Evolutionary conservation across 768 basidiomycete species (phyloP).

Genomic region (Sistotremastrum suecicum): DNA sequence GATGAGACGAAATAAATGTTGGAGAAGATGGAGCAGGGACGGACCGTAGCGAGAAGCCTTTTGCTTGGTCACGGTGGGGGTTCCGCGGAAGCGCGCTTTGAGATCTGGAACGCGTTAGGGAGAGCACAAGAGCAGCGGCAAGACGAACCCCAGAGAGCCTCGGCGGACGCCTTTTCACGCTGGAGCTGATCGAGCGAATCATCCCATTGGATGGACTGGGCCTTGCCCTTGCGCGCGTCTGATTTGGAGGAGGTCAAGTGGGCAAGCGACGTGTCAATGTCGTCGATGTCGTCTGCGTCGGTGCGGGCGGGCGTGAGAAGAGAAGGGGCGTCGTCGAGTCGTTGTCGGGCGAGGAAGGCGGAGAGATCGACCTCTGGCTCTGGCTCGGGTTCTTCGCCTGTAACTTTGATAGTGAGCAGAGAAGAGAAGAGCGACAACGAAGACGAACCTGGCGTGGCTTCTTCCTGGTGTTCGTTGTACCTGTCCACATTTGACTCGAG

Average conservation of each 20-base stretch:
- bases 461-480: conserved; percentile 21
- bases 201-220: conserved; percentile 57
- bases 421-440: too few species aligned
- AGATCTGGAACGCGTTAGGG: conserved; percentile 26
- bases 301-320: conserved; percentile 5
- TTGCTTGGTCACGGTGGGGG: neutral
- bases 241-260: conserved; percentile 24
- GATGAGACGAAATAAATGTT: neutral
- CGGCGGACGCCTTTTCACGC: conserved; percentile 58
- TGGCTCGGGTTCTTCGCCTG: conserved; percentile 40
- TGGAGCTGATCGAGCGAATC: conserved; percentile 46
- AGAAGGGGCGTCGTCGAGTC: conserved; percentile 15
- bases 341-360: conserved; percentile 49
- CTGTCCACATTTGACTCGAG: conserved; percentile 62
- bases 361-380: conserved; percentile 66
- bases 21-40: neutral
- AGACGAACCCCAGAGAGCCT: conserved; percentile 55
- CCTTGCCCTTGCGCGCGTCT: conserved; percentile 42
- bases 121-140: neutral
- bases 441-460: too few species aligned
- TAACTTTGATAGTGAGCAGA: too few species aligned
- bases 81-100: conserved; percentile 37
- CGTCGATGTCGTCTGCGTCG: conserved; percentile 33
- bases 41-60: neutral
- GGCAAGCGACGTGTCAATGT: conserved; percentile 42